Evolutionary conservation across 805 yeast species (phyloP).

Genomic region (Millerozyma miso): DNA sequence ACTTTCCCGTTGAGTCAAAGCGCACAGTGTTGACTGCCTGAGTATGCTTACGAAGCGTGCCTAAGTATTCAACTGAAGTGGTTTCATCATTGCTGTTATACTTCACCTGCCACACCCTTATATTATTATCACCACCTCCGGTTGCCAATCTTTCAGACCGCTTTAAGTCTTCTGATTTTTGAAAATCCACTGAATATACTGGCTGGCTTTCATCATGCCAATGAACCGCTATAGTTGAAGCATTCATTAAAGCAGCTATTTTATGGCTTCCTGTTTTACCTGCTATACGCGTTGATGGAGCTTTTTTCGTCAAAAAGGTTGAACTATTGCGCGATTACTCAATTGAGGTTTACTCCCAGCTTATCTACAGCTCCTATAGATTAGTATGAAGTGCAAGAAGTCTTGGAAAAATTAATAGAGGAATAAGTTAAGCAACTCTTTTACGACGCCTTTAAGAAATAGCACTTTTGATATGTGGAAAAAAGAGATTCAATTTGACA

Average conservation of each 20-base stretch:
- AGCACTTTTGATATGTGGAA: background rate
- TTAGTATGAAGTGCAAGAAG: too few species aligned
- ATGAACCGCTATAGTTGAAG: slow-evolving; percentile 52
- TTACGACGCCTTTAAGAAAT: too few species aligned
- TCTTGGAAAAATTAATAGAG: too few species aligned
- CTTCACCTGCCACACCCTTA: slow-evolving; percentile 50
- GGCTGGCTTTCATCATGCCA: slow-evolving; percentile 79
- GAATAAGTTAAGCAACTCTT: too few species aligned
- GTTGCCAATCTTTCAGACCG: slow-evolving; percentile 61
- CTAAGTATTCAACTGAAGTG: slow-evolving; percentile 60
- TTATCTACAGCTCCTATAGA: too few species aligned
- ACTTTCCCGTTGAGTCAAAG: slow-evolving; percentile 65
- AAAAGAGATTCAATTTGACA: background rate
- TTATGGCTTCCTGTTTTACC: background rate
- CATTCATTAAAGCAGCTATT: slow-evolving; percentile 22
- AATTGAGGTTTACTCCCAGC: background rate
- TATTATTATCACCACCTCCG: slow-evolving; percentile 91
- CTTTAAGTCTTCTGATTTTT: slow-evolving; percentile 16
- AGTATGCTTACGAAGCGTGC: slow-evolving; percentile 82
- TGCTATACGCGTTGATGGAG: background rate
- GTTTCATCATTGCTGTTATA: slow-evolving; percentile 5
- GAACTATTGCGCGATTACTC: background rate
- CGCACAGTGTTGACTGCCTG: slow-evolving; percentile 93
- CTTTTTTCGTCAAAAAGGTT: background rate
- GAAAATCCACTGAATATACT: slow-evolving; percentile 64